Evolutionary conservation across 1,284 basidiomycete species (phyloP), one percentile per base, ranked within the genome.

Genomic region (Cutaneotrichosporon sp.): DNA sequence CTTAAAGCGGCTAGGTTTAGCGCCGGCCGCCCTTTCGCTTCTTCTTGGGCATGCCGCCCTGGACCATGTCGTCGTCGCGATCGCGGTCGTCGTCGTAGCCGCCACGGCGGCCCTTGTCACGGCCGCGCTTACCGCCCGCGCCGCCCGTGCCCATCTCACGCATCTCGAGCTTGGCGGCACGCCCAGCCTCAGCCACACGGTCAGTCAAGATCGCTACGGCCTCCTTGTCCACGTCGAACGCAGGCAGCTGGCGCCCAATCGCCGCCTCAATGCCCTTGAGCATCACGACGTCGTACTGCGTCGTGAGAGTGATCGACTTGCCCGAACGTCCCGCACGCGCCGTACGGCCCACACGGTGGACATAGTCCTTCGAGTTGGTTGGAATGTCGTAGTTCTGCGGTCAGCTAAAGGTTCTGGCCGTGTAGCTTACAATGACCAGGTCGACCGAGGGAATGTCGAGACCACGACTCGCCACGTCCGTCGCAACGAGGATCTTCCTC

Each of bases 311-410:
- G 63, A 98, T 88, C 1, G 90, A 87, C 76, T 97, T 97, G 39
- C 96, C 96, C 2, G 90, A 84, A 39, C 96, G 83, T 14, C 96
- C 96, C 0, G 96, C 96, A 71, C 96, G 86, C 3, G 96, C 96
- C 30, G 96, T 98, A 59, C 96, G 84, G 34, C 96, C 96, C 17
- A 99, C 96, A 52, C 96, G 85, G 73, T 99, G 96, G 53, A 99
- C 97, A 74, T 98, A 99, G 75, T 98, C 96, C 78, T 98, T 98
- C 23, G 93, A 97, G 73, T 98, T 90, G 7, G 91, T 90, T 1
- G 96, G 96, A 58, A 97, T 88, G 73, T 98, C 94, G 73, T 90
- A 99, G 76, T 99, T 98, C 76, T 73, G 51, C 15, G 12, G 45
- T 51, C 14, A 47, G 44, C 38, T 23, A 40, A 9, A 12, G 15